Evolutionary conservation across 2,329 filamentous ascomycete species (phyloP), one percentile per base, ranked within the genome.

Genomic region (Apiospora marii): DNA sequence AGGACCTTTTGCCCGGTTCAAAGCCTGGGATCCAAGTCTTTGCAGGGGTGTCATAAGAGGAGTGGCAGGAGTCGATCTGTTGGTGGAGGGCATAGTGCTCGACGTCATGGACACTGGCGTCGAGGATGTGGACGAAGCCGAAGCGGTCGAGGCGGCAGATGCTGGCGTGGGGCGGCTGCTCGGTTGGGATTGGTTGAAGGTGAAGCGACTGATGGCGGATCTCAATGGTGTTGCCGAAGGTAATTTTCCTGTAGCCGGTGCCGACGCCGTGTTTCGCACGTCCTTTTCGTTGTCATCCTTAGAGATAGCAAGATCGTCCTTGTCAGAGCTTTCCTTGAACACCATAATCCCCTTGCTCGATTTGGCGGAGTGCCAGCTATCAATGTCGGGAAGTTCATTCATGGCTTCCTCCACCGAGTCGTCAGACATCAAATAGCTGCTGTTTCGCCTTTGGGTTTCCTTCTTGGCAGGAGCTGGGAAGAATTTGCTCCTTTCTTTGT

Each of bases 361-460:
- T 73, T 84, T 85, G 7, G 76, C 67, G 30, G 81, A 78, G 64
- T 83, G 81, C 87, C 87, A 89, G 14, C 81, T 83, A n/a, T 85
- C 85, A 51, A 87, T 79, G 67, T 90, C 88, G 0, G 88, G 87
- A 14, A 91, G 78, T 27, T 83, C 83, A 37, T 82, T 79, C 27
- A 91, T 81, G 0, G 84, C 87, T 72, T 90, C 88, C 41, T 90
- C 88, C 53, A 90, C 82, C 0, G 88, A 90, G 73, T 90, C 88
- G 73, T 90, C 88, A 0, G 88, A 90, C 77, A 89, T 82, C 24
- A 89, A 75, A 71, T 86, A 84, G 1, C 80, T 85, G 1, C 80
- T 86, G 46, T 80, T 51, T 79, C 68, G 82, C 83, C 48, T 80
- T 14, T 49, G 78, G 49, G 78, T 76, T 24, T 34, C 48, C 24